phyloP scores from a whole-genome alignment of 148 eudicot species.

The Camellia japonica region DNA sequence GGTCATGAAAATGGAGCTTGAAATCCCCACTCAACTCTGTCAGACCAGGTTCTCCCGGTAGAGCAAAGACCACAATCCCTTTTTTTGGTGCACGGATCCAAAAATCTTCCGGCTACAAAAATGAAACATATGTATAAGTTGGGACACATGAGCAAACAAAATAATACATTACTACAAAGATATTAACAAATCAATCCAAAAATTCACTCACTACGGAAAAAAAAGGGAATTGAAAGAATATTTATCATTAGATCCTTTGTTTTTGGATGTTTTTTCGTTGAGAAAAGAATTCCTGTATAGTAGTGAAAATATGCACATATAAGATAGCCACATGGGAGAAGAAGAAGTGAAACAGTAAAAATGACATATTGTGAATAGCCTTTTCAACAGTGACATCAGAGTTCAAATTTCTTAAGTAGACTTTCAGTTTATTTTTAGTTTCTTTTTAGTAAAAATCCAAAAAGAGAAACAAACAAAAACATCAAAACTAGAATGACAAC shows the following conservation, averaged over 20 bases:
- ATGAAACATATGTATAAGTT: constrained; percentile 9
- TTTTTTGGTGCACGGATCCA: constrained; percentile 79
- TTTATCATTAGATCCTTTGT: constrained; percentile 91
- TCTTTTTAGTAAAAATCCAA: background rate
- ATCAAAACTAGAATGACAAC: background rate
- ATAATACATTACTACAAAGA: background rate
- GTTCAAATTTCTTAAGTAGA: background rate
- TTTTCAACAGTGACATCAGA: background rate
- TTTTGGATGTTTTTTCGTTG: constrained; percentile 78
- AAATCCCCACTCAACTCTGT: constrained; percentile 84
- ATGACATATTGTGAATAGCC: constrained; percentile 5
- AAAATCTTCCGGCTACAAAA: constrained; percentile 90
- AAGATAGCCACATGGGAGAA: constrained; percentile 6
- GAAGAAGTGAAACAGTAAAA: background rate
- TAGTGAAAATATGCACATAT: constrained; percentile 18
- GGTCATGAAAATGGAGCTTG: constrained; percentile 88
- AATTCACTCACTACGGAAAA: background rate
- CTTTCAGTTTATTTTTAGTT: background rate
- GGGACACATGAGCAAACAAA: background rate
- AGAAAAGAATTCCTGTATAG: constrained; percentile 65
- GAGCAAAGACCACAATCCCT: constrained; percentile 85
- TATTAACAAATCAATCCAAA: background rate
- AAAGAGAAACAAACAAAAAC: background rate
- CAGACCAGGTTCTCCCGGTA: constrained; percentile 87
- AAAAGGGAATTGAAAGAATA: background rate